Evolutionary conservation across 306 rosid species (phyloP), one percentile per base, ranked within the genome.

Genomic region (Boehmeria nivea): DNA sequence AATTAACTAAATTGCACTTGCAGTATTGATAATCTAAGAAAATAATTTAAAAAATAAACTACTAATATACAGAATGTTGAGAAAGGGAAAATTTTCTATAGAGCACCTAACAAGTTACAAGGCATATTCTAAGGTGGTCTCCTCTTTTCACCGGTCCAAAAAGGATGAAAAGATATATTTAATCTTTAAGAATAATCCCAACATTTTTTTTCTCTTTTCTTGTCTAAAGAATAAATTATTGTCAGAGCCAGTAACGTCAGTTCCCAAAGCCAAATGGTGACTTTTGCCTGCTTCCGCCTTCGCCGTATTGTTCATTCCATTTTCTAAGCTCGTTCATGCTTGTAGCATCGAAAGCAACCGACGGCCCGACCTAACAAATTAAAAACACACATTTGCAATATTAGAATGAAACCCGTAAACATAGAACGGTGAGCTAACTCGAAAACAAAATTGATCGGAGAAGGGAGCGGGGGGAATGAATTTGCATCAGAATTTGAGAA

Each of bases 271-370:
- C 99, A 20, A 91, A 82, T n/a, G 95, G 91, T 33, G 99, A 76
- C 69, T 83, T 91, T 44, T 77, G 71, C 81, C 99, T 75, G 67
- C 83, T 91, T 45, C 99, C 99, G 4, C 89, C 95, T 75, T 91
- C 99, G 6, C 99, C 99, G 2, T 91, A 91, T 78, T 84, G 89
- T 57, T 91, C 99, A 43, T 87, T 91, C 99, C 99, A 91, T 67
- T 91, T 91, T 72, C 99, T 80, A 56, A 91, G 70, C 65, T 87
- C 99, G 48, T 80, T 91, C 96, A 91, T 87, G 76, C 85, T 91
- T 11, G 93, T 54, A 33, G 99, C 99, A 62, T 91, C 96, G 19
- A 81, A 87, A 8, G 95, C 90, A 55, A 91, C 85, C 1, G 99
- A 91, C 44, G 99, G 96, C 24, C 99, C 96, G 12, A 91, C 99